These are phyloP conservation scores for Tuber borchii DNA, from an alignment of 495 filamentous ascomycete genomes.

Conservation along the genomic window DNA sequence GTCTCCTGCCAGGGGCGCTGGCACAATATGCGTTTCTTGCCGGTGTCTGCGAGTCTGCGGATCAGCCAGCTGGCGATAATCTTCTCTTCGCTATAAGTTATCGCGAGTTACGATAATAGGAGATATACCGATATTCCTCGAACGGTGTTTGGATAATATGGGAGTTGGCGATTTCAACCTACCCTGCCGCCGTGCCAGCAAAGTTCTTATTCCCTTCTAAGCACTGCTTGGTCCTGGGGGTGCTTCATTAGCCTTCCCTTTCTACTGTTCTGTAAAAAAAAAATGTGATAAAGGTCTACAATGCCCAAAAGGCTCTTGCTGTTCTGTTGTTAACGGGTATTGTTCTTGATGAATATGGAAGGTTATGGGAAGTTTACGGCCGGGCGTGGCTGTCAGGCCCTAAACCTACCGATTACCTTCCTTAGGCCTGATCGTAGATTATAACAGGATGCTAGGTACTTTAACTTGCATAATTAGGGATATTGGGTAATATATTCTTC, in stretches of 20 bases:
- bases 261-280: too few species aligned
- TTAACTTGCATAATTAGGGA: not conserved
- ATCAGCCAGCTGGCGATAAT: not conserved
- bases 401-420: not conserved
- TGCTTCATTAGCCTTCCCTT: too few species aligned
- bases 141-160: not conserved
- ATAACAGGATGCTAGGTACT: not conserved
- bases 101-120: not conserved
- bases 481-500: not conserved
- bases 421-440: not conserved
- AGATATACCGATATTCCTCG: not conserved
- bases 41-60: not conserved
- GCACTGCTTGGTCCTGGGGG: too few species aligned
- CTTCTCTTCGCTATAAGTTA: not conserved
- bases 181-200: not conserved
- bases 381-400: not conserved
- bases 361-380: too few species aligned
- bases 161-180: not conserved
- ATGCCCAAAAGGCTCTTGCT: too few species aligned
- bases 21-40: not conserved
- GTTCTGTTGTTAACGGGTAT: too few species aligned
- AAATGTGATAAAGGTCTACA: too few species aligned
- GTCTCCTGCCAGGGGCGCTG: not conserved
- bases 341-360: too few species aligned
- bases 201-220: too few species aligned